phyloP scores from a whole-genome alignment of 2,329 filamentous ascomycete species.

The Xylariaceae sp. region DNA sequence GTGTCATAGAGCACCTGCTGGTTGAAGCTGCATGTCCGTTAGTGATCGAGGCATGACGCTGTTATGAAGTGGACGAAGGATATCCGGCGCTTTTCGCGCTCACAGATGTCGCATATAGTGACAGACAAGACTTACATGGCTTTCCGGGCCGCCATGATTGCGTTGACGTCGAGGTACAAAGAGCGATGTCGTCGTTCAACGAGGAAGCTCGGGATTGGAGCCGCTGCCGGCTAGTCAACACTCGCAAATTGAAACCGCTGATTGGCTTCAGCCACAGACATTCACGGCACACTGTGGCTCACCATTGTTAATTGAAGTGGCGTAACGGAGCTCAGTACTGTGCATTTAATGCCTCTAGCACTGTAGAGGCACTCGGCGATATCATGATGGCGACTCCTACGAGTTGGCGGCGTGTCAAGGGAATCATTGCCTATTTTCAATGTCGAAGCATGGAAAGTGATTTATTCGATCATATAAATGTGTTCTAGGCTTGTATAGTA shows the following conservation, averaged over 20 bases:
- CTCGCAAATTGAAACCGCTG: slow-evolving; percentile 32
- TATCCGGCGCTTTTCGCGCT: slow-evolving; percentile 16
- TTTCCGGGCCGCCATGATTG: slow-evolving; percentile 56
- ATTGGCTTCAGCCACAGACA: slow-evolving; percentile 31
- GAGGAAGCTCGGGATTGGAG: slow-evolving; percentile 28
- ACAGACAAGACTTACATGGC: slow-evolving; percentile 44
- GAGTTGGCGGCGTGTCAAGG: no score
- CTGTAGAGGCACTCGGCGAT: no score
- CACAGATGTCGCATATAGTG: background rate
- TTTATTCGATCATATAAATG: no score
- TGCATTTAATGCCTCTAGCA: no score
- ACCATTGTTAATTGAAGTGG: background rate
- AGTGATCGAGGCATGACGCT: background rate
- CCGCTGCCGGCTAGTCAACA: slow-evolving; percentile 17
- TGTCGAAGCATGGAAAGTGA: no score
- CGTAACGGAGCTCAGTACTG: no score
- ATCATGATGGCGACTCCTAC: no score
- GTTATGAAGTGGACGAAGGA: background rate
- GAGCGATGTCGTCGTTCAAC: slow-evolving; percentile 19
- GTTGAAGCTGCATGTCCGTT: slow-evolving; percentile 66
- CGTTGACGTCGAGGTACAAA: slow-evolving; percentile 23
- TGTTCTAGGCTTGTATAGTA: no score
- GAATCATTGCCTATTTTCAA: no score
- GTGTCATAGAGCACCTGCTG: slow-evolving; percentile 91
- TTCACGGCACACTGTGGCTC: background rate